phyloP scores from a whole-genome alignment of 2,329 filamentous ascomycete species.

The Paracoccidioides lutzii region DNA sequence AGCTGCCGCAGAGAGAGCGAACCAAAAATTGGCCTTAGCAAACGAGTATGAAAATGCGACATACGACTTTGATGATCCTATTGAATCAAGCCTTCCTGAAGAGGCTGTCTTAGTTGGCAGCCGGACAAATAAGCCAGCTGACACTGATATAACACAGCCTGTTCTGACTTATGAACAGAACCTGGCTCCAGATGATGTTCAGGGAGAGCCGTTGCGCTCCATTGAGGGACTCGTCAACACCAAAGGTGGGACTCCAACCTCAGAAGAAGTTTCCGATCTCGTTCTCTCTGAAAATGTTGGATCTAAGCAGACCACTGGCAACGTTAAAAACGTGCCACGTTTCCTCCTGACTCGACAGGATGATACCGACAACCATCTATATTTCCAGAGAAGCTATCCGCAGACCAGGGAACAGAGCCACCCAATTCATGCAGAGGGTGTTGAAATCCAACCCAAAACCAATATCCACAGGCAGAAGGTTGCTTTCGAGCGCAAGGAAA shows the following conservation, averaged over 20 bases:
- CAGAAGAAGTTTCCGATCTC: neutral
- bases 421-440: neutral
- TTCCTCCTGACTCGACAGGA: neutral
- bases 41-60: slow-evolving; percentile 6
- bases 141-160: neutral
- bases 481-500: neutral
- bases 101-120: neutral
- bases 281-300: neutral
- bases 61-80: slow-evolving; percentile 10
- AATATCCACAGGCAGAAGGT: neutral
- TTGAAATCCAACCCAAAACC: neutral
- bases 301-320: neutral
- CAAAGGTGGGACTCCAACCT: no score
- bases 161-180: neutral
- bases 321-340: neutral
- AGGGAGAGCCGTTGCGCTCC: neutral
- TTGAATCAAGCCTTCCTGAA: slow-evolving; percentile 9
- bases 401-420: neutral
- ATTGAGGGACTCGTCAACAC: neutral
- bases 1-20: slow-evolving; percentile 9
- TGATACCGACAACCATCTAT: neutral
- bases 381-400: neutral
- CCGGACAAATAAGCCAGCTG: neutral
- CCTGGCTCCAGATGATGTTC: neutral
- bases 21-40: slow-evolving; percentile 7